Evolutionary conservation across 495 filamentous ascomycete species (phyloP).

Genomic region (Trichoderma virens): DNA sequence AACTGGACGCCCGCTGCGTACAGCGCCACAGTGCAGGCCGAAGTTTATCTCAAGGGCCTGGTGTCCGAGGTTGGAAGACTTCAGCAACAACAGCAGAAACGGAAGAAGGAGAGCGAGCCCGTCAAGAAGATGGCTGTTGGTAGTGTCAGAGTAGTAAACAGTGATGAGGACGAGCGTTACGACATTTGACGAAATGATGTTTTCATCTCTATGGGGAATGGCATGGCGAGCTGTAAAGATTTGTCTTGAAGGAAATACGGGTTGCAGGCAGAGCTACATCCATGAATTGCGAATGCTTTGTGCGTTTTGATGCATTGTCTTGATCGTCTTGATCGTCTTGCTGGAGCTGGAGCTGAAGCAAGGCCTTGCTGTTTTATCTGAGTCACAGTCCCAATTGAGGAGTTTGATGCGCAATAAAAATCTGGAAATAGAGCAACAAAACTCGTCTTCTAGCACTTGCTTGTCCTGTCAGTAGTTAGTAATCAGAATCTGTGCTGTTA

Average conservation of each 20-base stretch:
- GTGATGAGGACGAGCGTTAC: not conserved
- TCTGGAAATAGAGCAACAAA: no score
- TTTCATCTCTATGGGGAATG: no score
- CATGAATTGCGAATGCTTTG: no score
- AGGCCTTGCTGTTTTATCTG: no score
- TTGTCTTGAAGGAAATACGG: not conserved
- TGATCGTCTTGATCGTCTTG: no score
- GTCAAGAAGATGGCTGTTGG: constrained; percentile 5
- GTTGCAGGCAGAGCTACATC: no score
- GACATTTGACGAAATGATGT: not conserved
- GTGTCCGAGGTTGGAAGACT: constrained; percentile 42
- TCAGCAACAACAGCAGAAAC: constrained; percentile 7
- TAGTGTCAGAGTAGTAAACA: not conserved
- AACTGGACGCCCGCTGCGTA: constrained; percentile 69
- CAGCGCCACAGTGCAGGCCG: constrained; percentile 62
- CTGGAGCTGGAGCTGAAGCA: no score
- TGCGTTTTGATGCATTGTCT: no score
- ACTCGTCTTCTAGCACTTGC: no score
- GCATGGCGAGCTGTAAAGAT: not conserved
- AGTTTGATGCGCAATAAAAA: no score
- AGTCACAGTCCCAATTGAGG: no score
- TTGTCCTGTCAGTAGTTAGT: not conserved
- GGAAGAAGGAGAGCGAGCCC: not conserved
- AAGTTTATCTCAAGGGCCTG: constrained; percentile 64
- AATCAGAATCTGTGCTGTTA: no score